Percentiles rank a stretch among this genome's conserved stretches.
These are phyloP conservation scores for Monascus ruber DNA, from an alignment of 2,329 filamentous ascomycete genomes.

Conservation along the genomic window DNA sequence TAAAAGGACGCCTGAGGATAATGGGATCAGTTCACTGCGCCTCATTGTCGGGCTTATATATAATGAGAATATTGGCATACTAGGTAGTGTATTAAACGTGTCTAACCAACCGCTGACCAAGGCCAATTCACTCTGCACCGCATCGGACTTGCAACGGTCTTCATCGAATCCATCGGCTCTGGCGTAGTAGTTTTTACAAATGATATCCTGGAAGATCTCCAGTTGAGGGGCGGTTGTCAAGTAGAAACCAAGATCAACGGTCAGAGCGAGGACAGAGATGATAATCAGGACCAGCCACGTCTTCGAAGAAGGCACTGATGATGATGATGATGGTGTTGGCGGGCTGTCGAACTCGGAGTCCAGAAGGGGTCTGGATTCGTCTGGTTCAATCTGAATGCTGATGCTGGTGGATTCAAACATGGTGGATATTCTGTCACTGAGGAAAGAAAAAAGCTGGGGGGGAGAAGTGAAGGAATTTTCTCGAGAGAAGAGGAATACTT, in stretches of 20 bases:
- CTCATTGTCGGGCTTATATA: not conserved
- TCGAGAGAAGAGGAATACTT: too few relatives aligned
- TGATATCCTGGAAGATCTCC: conserved; percentile 16
- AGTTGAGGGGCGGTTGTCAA: conserved; percentile 14
- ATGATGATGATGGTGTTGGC: not conserved
- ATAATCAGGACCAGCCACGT: conserved; percentile 8
- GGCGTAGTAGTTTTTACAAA: conserved; percentile 13
- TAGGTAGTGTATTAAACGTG: conserved; percentile 12
- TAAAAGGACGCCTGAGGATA: conserved; percentile 12
- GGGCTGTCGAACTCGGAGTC: not conserved
- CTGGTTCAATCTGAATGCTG: too few relatives aligned
- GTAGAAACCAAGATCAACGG: conserved; percentile 12
- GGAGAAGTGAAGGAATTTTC: too few relatives aligned
- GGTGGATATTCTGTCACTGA: too few relatives aligned
- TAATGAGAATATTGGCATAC: conserved; percentile 3
- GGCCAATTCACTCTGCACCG: conserved; percentile 20
- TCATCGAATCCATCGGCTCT: conserved; percentile 1
- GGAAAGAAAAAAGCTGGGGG: too few relatives aligned
- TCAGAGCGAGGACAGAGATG: conserved; percentile 8
- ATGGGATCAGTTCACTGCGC: not conserved
- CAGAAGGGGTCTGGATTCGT: too few relatives aligned
- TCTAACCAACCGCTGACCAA: conserved; percentile 18
- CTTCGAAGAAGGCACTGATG: conserved; percentile 5
- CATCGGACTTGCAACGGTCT: conserved; percentile 17
- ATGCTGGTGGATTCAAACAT: too few relatives aligned